A percentile compares a stretch with the other conserved stretches of the same genome.
These are phyloP conservation scores for Cladosporium sphaerospermum DNA, from an alignment of 2,329 filamentous ascomycete genomes.

Conservation along the genomic window DNA sequence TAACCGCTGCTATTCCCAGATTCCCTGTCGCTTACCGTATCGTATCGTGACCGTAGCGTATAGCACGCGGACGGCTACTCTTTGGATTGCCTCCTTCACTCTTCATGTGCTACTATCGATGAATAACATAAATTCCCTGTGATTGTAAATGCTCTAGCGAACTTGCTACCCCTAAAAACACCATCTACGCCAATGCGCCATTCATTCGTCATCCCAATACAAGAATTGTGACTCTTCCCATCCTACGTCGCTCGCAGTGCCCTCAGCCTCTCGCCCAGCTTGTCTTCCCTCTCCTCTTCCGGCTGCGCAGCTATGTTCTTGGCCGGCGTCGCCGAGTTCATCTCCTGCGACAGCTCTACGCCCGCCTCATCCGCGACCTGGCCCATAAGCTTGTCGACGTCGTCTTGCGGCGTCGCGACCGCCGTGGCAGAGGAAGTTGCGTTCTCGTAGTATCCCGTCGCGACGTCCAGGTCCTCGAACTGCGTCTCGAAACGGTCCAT, in stretches of 20 bases:
- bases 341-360: constrained; percentile 71
- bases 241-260: constrained; percentile 33
- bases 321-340: constrained; percentile 53
- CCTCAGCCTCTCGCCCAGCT: constrained; percentile 54
- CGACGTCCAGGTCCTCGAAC: constrained; percentile 47
- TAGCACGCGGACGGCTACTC: no score
- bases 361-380: constrained; percentile 86
- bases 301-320: constrained; percentile 54
- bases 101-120: no score
- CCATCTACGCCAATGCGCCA: background rate
- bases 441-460: constrained; percentile 71
- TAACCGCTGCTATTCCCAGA: no score
- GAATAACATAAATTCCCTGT: no score
- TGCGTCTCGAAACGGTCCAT: constrained; percentile 61
- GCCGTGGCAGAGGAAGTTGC: constrained; percentile 74
- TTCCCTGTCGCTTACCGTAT: no score
- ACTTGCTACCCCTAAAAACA: background rate
- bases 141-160: no score
- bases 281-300: constrained; percentile 73
- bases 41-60: no score
- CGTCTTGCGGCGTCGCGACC: constrained; percentile 69
- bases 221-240: background rate
- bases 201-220: background rate
- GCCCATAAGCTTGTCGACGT: constrained; percentile 77
- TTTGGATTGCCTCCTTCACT: no score